phyloP scores from a whole-genome alignment of 768 basidiomycete species.

The Phanerochaete carnosa region DNA sequence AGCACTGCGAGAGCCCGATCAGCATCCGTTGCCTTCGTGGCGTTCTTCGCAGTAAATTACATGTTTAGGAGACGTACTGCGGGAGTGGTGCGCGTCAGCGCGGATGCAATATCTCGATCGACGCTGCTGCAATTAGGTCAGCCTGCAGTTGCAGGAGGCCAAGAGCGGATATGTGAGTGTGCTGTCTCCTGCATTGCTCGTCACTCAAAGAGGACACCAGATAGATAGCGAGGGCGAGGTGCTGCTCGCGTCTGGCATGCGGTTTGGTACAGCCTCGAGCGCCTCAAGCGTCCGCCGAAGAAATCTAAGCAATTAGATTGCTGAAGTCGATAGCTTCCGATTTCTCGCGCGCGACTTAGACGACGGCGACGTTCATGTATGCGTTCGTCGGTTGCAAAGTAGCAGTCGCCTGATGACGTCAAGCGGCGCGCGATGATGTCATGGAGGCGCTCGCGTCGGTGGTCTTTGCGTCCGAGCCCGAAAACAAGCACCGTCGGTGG shows the following conservation, averaged over 20 bases:
- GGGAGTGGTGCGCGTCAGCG: not conserved
- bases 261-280: too few species aligned
- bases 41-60: too few species aligned
- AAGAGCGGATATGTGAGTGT: not conserved
- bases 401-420: too few species aligned
- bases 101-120: not conserved
- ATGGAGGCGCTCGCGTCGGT: not conserved
- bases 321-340: too few species aligned
- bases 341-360: too few species aligned
- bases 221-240: too few species aligned
- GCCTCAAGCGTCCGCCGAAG: too few species aligned
- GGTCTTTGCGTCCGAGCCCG: not conserved
- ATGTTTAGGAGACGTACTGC: not conserved
- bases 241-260: too few species aligned
- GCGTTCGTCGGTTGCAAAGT: not conserved
- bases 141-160: not conserved
- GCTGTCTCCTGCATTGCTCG: not conserved
- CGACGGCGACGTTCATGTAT: not conserved
- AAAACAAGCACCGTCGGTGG: not conserved
- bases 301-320: too few species aligned
- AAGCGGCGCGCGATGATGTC: not conserved
- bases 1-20: too few species aligned
- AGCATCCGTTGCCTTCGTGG: too few species aligned
- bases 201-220: too few species aligned
- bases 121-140: not conserved